Evolutionary conservation across 352 stramenopile genomes (phyloP), one percentile per base, ranked within the genome.

Genomic region (Phytopythium helicoides): DNA sequence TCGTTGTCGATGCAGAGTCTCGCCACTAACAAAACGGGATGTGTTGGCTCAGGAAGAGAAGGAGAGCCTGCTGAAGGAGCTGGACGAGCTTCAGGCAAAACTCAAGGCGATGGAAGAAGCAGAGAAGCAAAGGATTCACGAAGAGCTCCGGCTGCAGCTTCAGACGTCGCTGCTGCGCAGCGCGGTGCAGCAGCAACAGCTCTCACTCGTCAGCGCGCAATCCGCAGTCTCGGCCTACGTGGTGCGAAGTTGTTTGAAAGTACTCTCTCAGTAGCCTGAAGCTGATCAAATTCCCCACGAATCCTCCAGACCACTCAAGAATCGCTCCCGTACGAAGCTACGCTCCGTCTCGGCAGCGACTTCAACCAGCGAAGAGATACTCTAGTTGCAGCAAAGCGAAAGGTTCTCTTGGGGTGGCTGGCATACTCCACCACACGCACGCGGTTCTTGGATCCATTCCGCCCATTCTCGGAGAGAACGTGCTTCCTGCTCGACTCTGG

Each of bases 381-480:
- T 21, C 28, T 86, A 14, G 38, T 63, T 7, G 42, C 51, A 0
- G 48, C 79, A 34, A 81, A 80, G 37, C 16, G 16, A 1, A 37
- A 33, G 11, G 68, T 70, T 22, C 44, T 82, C 18, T 56, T 35
- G 5, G 50, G 54, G 7, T 60, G 62, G 15, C 60, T 73, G 22
- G 42, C 52, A n/a, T 81, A 71, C 52, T 58, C 80, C 34, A 50
- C 56, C 25, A 61, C 76, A 33, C 71, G 75, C 18, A 78, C 63
- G 6, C 49, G 58, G 1, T 62, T 73, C 23, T 39, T 81, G 0
- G 69, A 86, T 42, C 47, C 68, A 1, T 47, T 52, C 21, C 67
- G 64, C 38, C 64, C 68, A 19, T 74, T 78, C 39, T 52, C 58
- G 3, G 64, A 72, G 14, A 60, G 76, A 21, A 69, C 76, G 46